phyloP scores from a whole-genome alignment of 805 yeast species.

The Spathaspora arborariae region DNA sequence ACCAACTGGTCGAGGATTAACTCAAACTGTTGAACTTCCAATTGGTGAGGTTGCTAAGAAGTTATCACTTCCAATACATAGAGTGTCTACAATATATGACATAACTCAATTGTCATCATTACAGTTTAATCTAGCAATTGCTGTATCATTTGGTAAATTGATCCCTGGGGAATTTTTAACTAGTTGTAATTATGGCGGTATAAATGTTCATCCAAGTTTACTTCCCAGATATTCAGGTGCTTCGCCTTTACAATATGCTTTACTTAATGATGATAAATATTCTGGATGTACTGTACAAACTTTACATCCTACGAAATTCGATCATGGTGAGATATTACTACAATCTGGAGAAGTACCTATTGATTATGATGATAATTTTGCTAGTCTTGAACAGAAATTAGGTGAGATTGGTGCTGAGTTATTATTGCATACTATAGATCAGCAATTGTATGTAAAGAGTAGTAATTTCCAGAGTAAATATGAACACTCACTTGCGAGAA shows the following conservation, averaged over 20 bases:
- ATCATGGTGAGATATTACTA: constrained; percentile 64
- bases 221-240: constrained; percentile 84
- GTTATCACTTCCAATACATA: constrained; percentile 30
- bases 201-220: constrained; percentile 91
- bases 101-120: constrained; percentile 22
- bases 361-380: constrained; percentile 39
- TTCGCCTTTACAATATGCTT: constrained; percentile 80
- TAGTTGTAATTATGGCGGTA: constrained; percentile 55
- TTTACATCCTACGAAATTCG: constrained; percentile 82
- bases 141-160: constrained; percentile 84
- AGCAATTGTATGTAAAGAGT: constrained; percentile 17
- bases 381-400: constrained; percentile 45
- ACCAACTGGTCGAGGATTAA: constrained; percentile 55
- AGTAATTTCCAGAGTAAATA: constrained; percentile 9
- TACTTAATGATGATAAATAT: constrained; percentile 53
- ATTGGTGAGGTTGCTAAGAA: constrained; percentile 39
- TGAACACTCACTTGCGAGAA: constrained; percentile 53
- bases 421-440: constrained; percentile 42
- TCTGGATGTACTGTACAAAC: constrained; percentile 93
- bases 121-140: constrained; percentile 66
- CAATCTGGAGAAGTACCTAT: constrained; percentile 50
- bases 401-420: constrained; percentile 62
- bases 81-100: constrained; percentile 51
- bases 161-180: constrained; percentile 63
- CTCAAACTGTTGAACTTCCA: constrained; percentile 48